Conservation (phyloP, 2,329 filamentous ascomycete genomes). For the Coniochaeta pulveracea region DNA sequence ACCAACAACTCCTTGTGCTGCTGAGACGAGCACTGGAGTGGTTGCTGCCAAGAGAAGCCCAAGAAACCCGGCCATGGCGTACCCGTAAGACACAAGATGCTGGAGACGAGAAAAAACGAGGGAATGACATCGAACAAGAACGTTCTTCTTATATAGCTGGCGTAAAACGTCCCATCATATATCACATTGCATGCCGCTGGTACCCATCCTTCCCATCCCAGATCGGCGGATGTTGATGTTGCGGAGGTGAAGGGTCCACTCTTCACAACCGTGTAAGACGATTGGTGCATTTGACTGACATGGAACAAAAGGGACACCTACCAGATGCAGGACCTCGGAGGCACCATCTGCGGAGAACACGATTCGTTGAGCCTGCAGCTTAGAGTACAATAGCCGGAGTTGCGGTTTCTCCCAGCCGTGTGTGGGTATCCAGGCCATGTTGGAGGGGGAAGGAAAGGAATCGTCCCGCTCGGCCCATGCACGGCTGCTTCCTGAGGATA, state of each 20-base stretch:
- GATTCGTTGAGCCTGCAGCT: not conserved
- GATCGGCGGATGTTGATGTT: slow-evolving; percentile 1
- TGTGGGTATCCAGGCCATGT: too few relatives aligned
- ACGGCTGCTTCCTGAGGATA: too few relatives aligned
- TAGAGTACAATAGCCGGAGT: slow-evolving; percentile 2
- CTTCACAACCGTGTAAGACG: slow-evolving; percentile 10
- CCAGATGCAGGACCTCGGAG: slow-evolving; percentile 16
- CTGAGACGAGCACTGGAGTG: slow-evolving; percentile 5
- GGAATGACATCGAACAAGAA: too few relatives aligned
- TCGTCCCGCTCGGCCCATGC: too few relatives aligned
- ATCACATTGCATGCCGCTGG: too few relatives aligned
- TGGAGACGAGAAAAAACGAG: too few relatives aligned
- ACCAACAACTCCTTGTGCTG: slow-evolving; percentile 3
- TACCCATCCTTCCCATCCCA: too few relatives aligned
- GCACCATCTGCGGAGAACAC: slow-evolving; percentile 4
- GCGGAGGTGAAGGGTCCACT: not conserved
- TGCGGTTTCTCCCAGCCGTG: too few relatives aligned
- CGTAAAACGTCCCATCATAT: too few relatives aligned
- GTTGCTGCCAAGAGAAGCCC: not conserved
- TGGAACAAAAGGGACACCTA: slow-evolving; percentile 5
- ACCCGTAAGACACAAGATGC: not conserved
- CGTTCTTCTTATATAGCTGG: too few relatives aligned
- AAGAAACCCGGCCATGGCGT: slow-evolving; percentile 3
- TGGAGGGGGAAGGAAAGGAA: too few relatives aligned
- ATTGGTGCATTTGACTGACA: slow-evolving; percentile 12